phyloP scores from a whole-genome alignment of 441 rosid genomes.

The Sinapis alba region DNA sequence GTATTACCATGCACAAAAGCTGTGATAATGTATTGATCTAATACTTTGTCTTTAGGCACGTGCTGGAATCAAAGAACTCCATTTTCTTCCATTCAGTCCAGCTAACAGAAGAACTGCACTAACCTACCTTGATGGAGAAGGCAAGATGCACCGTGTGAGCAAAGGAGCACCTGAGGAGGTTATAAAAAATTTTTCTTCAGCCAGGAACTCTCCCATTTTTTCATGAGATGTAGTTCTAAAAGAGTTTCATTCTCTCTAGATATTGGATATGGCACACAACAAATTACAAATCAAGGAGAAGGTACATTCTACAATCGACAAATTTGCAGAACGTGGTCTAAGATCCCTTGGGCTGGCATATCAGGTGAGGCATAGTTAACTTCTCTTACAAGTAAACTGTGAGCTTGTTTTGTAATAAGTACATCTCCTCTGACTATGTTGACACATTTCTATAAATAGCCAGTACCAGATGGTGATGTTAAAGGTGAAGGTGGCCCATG shows the following conservation, averaged over 20 bases:
- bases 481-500: conserved; percentile 57
- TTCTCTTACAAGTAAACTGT: neutral
- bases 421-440: neutral
- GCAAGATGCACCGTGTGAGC: conserved; percentile 46
- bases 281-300: conserved; percentile 43
- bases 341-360: conserved; percentile 56
- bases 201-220: neutral
- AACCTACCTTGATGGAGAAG: conserved; percentile 46
- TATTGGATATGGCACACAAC: conserved; percentile 53
- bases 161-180: conserved; percentile 44
- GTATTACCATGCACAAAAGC: neutral
- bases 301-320: conserved; percentile 47
- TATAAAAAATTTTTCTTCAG: neutral
- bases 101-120: conserved; percentile 59
- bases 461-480: conserved; percentile 49
- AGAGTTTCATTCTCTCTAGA: conserved; percentile 33
- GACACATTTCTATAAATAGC: conserved; percentile 26
- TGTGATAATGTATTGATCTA: conserved; percentile 7
- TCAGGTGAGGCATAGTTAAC: conserved; percentile 40
- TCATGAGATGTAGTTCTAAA: too few relatives aligned
- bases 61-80: conserved; percentile 42
- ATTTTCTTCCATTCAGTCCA: conserved; percentile 48
- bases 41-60: conserved; percentile 35
- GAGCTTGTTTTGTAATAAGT: too few relatives aligned
- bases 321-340: conserved; percentile 57